These are phyloP conservation scores for Stephania yunnanensis DNA, from an alignment of 164 flowering plant genomes.

Conservation along the genomic window DNA sequence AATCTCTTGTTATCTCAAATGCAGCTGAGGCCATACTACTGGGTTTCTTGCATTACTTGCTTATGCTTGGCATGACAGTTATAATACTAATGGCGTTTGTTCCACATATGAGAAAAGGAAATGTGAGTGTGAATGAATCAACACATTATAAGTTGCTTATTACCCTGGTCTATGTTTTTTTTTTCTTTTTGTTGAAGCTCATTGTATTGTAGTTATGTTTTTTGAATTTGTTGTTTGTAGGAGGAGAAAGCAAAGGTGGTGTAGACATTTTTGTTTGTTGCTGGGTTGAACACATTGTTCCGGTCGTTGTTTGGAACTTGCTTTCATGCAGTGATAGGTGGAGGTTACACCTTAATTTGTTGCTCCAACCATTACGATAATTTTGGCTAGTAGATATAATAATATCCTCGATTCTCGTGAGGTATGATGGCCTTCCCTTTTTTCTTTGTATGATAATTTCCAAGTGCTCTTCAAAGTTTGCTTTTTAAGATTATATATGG, in stretches of 20 bases:
- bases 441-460: too few relatives aligned
- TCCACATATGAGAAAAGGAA: slow-evolving; percentile 98
- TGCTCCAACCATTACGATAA: too few relatives aligned
- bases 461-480: slow-evolving; percentile 54
- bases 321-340: slow-evolving; percentile 90
- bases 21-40: slow-evolving; percentile 95
- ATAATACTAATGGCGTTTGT: slow-evolving; percentile 85
- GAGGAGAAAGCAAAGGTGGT: slow-evolving; percentile 91
- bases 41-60: slow-evolving; percentile 93
- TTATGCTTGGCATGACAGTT: slow-evolving; percentile 92
- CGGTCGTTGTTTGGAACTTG: slow-evolving; percentile 81
- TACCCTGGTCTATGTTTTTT: too few relatives aligned
- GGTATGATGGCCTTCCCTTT: too few relatives aligned
- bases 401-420: too few relatives aligned
- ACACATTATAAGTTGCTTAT: too few relatives aligned
- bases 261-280: slow-evolving; percentile 91
- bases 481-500: too few relatives aligned
- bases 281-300: slow-evolving; percentile 82
- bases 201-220: too few relatives aligned
- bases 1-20: slow-evolving; percentile 16
- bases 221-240: slow-evolving; percentile 21
- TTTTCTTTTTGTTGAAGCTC: too few relatives aligned
- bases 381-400: too few relatives aligned
- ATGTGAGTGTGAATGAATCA: slow-evolving; percentile 7
- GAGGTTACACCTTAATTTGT: slow-evolving; percentile 20